A percentile compares a stretch with the other conserved stretches of the same genome.
Conservation (phyloP, 345 rosid genomes). For the Citrus hindsii region DNA sequence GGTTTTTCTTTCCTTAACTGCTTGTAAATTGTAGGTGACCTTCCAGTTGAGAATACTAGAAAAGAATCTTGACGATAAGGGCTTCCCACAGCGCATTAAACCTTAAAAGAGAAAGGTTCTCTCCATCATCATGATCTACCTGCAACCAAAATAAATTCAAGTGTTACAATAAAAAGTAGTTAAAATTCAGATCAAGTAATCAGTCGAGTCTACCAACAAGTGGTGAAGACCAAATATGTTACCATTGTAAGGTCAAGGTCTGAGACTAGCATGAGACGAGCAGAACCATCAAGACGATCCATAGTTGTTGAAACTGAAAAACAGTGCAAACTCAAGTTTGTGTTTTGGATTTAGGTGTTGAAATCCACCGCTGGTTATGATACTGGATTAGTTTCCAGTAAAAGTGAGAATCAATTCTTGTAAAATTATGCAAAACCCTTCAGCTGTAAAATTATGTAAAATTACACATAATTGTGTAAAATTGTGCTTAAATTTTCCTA, state of each 20-base stretch:
- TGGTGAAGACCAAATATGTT: background rate
- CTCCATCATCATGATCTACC: slow-evolving; percentile 96
- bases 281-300: slow-evolving; percentile 62
- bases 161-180: background rate
- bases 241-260: slow-evolving; percentile 99
- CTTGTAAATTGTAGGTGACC: slow-evolving; percentile 72
- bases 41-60: slow-evolving; percentile 94
- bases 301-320: slow-evolving; percentile 19
- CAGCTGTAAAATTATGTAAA: too few species aligned
- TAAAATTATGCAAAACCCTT: too few species aligned
- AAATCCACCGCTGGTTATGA: too few species aligned
- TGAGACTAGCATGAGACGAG: slow-evolving; percentile 88
- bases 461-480: too few species aligned
- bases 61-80: slow-evolving; percentile 74
- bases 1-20: slow-evolving; percentile 79
- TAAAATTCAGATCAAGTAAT: background rate
- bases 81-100: slow-evolving; percentile 91
- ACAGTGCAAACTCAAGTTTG: too few species aligned
- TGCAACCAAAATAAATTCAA: slow-evolving; percentile 14
- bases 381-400: too few species aligned
- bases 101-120: slow-evolving; percentile 71
- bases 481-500: too few species aligned
- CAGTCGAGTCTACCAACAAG: slow-evolving; percentile 14
- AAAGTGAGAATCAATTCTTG: too few species aligned
- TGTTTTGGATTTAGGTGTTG: too few species aligned